Evolutionary conservation across 352 stramenopile genomes (phyloP), one percentile per base, ranked within the genome.

Genomic region (Plasmopara viticola): DNA sequence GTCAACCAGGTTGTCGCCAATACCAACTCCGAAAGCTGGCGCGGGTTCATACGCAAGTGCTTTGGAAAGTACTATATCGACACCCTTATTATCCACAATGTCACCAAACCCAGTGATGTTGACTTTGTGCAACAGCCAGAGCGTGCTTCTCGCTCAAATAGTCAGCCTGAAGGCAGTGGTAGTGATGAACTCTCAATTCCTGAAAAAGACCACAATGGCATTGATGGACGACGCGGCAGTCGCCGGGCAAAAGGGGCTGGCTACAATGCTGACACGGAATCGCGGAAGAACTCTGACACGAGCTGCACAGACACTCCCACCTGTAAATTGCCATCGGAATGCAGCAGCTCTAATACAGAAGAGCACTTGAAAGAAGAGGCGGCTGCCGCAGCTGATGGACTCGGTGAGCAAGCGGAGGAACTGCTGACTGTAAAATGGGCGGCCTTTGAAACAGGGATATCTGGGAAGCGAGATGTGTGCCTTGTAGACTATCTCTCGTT

Each of bases 361-460:
- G 53, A 56, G 37, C 48, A 46, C 20, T 50, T 65, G 6, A 66
- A 76, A 38, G 60, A 75, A 29, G 56, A 68, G 20, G 49, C 46
- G 33, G 49, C 52, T 4, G 53, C 41, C 44, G 58, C 62, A 38
- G 47, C 46, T 14, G 58, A 70, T 35, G 62, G 54, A 17, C 31
- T 62, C 9, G 45, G 58, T 15, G 70, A 77, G 28, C 46, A 74
- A 46, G 62, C 60, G 6, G 68, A 86, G 25, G 74, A 87, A 53
- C 34, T 86, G 46, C 53, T 91, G 40, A 86, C 76, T 7, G 65
- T 87, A 33, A 91, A 91, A 62, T 91, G 80, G 80, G 76, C 67
- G 7, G 80, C 77, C 41, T 72, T 89, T 44, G 78, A 91, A 45
- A 79, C 74, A 5, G 72, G 69, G 9, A 39, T 78, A 20, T 68